A percentile compares a stretch with the other conserved stretches of the same genome.
phyloP scores from a whole-genome alignment of 495 filamentous ascomycete species.

The Bathelium albidoporum region DNA sequence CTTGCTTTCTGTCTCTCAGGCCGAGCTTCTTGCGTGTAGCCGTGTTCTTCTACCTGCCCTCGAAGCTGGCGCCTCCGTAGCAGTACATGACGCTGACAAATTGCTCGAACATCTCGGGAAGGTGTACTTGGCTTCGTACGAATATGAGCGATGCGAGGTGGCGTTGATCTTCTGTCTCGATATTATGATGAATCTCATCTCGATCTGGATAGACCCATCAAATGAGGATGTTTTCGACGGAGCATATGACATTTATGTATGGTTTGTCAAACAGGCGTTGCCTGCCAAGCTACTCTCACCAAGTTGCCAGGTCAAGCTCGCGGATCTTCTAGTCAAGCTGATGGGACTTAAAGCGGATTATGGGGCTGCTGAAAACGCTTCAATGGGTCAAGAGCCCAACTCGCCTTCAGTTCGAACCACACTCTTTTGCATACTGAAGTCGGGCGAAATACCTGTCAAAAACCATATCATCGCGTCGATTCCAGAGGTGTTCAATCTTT shows the following conservation, averaged over 20 bases:
- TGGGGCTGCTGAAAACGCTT: slow-evolving; percentile 32
- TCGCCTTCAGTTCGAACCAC: slow-evolving; percentile 61
- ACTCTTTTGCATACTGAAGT: slow-evolving; percentile 59
- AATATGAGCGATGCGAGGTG: slow-evolving; percentile 67
- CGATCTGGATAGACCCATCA: slow-evolving; percentile 50
- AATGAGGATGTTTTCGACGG: slow-evolving; percentile 47
- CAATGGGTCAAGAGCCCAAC: slow-evolving; percentile 10
- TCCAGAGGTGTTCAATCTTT: slow-evolving; percentile 68
- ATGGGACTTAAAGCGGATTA: slow-evolving; percentile 55
- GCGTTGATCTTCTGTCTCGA: slow-evolving; percentile 59
- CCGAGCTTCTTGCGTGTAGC: slow-evolving; percentile 50
- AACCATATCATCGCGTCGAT: slow-evolving; percentile 58
- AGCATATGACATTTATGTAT: slow-evolving; percentile 67
- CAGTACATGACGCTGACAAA: slow-evolving; percentile 31
- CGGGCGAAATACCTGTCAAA: slow-evolving; percentile 61
- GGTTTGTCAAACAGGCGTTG: slow-evolving; percentile 58
- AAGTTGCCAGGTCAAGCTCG: slow-evolving; percentile 53
- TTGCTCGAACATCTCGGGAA: slow-evolving; percentile 46
- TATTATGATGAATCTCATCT: slow-evolving; percentile 53
- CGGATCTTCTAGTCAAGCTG: slow-evolving; percentile 55
- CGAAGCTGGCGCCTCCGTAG: slow-evolving; percentile 33
- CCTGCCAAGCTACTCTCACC: slow-evolving; percentile 55
- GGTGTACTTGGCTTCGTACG: slow-evolving; percentile 50
- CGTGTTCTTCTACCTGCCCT: slow-evolving; percentile 42
- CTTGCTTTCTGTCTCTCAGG: slow-evolving; percentile 45